These are phyloP conservation scores for Penicillium corylophilum DNA, from an alignment of 2,329 filamentous ascomycete genomes.

Conservation along the genomic window DNA sequence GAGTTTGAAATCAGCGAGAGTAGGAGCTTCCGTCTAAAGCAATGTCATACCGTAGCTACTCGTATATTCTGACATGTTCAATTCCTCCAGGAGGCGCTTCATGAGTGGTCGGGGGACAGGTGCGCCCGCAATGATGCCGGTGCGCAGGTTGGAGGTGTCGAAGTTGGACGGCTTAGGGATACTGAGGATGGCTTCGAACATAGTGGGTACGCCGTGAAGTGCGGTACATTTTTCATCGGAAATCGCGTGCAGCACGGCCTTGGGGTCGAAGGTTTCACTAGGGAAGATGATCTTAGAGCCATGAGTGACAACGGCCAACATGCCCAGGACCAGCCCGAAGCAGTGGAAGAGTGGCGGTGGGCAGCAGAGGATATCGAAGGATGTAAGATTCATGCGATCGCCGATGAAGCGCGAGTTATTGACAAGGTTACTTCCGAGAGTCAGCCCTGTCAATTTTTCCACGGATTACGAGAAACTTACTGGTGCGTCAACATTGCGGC, in stretches of 20 bases:
- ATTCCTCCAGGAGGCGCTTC: conserved; percentile 66
- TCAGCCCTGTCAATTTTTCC: conserved; percentile 1
- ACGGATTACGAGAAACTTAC: conserved; percentile 38
- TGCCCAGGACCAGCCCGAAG: conserved; percentile 75
- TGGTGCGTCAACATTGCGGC: conserved; percentile 73
- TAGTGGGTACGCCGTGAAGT: conserved; percentile 77
- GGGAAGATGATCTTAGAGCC: conserved; percentile 76
- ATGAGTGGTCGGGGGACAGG: conserved; percentile 74
- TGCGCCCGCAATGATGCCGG: conserved; percentile 76
- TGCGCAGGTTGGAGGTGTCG: conserved; percentile 59
- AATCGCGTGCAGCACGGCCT: conserved; percentile 65
- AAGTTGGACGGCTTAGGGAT: conserved; percentile 50
- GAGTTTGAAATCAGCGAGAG: background rate
- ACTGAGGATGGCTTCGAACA: conserved; percentile 69
- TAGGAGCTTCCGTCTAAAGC: no score
- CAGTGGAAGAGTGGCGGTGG: conserved; percentile 84
- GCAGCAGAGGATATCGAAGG: conserved; percentile 71
- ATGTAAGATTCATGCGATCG: conserved; percentile 68
- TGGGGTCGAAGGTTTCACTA: conserved; percentile 69
- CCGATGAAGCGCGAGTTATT: conserved; percentile 71
- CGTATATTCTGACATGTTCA: conserved; percentile 74
- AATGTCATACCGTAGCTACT: conserved; percentile 55
- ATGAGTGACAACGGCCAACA: conserved; percentile 71
- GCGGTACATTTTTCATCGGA: conserved; percentile 68
- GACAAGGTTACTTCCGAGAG: conserved; percentile 41